Percentiles rank a stretch among this genome's conserved stretches.
Conservation (phyloP, 257 asterid species). For the Solanum pinnatisectum region DNA sequence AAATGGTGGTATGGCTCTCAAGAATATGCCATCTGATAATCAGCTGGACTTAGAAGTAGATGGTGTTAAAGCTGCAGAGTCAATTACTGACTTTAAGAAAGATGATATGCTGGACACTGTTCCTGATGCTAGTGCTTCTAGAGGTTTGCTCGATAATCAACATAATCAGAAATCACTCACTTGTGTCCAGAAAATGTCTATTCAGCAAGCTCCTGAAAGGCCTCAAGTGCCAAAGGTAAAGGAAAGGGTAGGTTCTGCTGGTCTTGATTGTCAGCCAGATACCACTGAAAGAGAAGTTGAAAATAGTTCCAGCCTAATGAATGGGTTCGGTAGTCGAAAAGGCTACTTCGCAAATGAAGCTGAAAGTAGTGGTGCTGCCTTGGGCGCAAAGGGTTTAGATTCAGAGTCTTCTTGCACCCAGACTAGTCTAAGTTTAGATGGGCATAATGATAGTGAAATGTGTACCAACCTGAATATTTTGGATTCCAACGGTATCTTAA, state of each 20-base stretch:
- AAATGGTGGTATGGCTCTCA: slow-evolving; percentile 20
- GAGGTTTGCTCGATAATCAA: slow-evolving; percentile 21
- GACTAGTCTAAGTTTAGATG: slow-evolving; percentile 35
- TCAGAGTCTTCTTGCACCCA: slow-evolving; percentile 54
- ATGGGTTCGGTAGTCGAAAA: slow-evolving; percentile 30
- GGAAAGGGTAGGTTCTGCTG: slow-evolving; percentile 25
- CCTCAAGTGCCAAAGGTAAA: slow-evolving; percentile 21
- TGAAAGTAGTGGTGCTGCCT: slow-evolving; percentile 18
- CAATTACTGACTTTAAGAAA: slow-evolving; percentile 24
- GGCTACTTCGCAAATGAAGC: slow-evolving; percentile 22
- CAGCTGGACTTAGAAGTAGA: slow-evolving; percentile 35
- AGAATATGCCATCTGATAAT: slow-evolving; percentile 20
- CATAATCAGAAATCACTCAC: slow-evolving; percentile 23
- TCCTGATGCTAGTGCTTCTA: slow-evolving; percentile 30
- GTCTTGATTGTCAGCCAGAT: slow-evolving; percentile 29
- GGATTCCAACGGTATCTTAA: slow-evolving; percentile 25
- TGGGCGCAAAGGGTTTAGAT: slow-evolving; percentile 40
- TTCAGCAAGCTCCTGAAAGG: slow-evolving; percentile 17
- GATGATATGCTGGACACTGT: slow-evolving; percentile 18
- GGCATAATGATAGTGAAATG: slow-evolving; percentile 35
- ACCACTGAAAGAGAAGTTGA: slow-evolving; percentile 22
- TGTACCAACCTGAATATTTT: slow-evolving; percentile 19
- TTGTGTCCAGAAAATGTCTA: slow-evolving; percentile 24
- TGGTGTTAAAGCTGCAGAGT: slow-evolving; percentile 28
- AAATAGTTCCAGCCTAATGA: slow-evolving; percentile 33